Conservation (phyloP, 306 rosid genomes). For the Sesbania bispinosa region DNA sequence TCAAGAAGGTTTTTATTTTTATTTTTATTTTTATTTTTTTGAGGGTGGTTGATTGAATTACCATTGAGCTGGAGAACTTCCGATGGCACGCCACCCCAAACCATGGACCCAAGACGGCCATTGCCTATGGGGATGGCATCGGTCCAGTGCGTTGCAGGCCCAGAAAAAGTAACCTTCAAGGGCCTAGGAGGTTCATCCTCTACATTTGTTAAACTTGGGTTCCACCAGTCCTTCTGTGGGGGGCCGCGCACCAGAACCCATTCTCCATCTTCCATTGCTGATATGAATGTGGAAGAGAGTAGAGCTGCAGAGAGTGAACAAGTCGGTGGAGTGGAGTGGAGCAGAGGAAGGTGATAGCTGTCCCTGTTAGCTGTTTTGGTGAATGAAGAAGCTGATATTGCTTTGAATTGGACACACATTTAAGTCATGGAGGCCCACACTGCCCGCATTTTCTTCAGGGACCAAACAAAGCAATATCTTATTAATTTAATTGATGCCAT, state of each 20-base stretch:
- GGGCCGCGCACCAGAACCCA: constrained; percentile 45
- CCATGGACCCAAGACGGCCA: constrained; percentile 93
- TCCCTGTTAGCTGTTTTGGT: too few species aligned
- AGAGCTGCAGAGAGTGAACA: neutral
- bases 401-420: too few species aligned
- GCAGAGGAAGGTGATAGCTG: neutral
- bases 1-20: too few species aligned
- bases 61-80: constrained; percentile 92
- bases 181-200: constrained; percentile 39
- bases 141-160: constrained; percentile 73
- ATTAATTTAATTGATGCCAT: too few species aligned
- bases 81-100: constrained; percentile 76
- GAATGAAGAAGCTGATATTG: neutral
- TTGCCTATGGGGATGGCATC: constrained; percentile 91
- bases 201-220: constrained; percentile 33
- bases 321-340: constrained; percentile 27
- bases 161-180: constrained; percentile 62
- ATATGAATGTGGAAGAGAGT: neutral
- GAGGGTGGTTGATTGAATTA: constrained; percentile 16
- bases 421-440: too few species aligned
- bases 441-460: too few species aligned
- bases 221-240: constrained; percentile 56
- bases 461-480: too few species aligned
- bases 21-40: too few species aligned
- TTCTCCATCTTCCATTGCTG: constrained; percentile 45